phyloP scores from a whole-genome alignment of 2,329 filamentous ascomycete genomes.

The Aspergillus persii region DNA sequence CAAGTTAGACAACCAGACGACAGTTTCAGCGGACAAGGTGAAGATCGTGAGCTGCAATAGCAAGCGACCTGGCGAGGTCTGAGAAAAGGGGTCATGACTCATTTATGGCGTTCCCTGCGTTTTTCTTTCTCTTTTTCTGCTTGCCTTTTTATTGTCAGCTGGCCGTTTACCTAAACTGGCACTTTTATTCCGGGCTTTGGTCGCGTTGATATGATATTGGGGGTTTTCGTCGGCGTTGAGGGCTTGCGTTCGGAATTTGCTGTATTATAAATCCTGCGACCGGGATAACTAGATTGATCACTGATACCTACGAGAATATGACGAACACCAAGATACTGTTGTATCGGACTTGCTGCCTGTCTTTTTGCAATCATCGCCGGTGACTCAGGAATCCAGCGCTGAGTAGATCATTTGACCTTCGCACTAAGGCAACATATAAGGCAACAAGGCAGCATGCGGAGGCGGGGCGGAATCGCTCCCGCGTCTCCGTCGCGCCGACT shows the following conservation, averaged over 20 bases:
- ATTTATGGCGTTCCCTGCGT: neutral
- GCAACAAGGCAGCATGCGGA: conserved; percentile 4
- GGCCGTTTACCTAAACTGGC: neutral
- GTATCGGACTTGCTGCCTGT: neutral
- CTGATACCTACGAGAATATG: neutral
- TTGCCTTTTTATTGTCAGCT: neutral
- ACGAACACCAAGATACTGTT: neutral
- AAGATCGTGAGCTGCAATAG: conserved; percentile 99
- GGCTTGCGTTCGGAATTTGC: neutral
- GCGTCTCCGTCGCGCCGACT: conserved; percentile 9
- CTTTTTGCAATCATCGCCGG: neutral
- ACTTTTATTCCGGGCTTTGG: neutral
- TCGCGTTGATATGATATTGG: neutral
- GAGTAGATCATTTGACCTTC: neutral
- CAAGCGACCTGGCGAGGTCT: conserved; percentile 66
- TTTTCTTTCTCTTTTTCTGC: neutral
- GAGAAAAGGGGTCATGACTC: neutral
- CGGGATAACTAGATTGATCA: neutral
- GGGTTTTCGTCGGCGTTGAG: neutral
- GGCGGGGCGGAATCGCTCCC: conserved; percentile 14
- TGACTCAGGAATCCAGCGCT: neutral
- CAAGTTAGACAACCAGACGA: conserved; percentile 82
- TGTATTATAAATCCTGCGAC: neutral
- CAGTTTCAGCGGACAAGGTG: conserved; percentile 81
- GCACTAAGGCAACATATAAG: neutral